phyloP scores from a whole-genome alignment of 2,329 filamentous ascomycete species.

The Sporothrix mexicana region DNA sequence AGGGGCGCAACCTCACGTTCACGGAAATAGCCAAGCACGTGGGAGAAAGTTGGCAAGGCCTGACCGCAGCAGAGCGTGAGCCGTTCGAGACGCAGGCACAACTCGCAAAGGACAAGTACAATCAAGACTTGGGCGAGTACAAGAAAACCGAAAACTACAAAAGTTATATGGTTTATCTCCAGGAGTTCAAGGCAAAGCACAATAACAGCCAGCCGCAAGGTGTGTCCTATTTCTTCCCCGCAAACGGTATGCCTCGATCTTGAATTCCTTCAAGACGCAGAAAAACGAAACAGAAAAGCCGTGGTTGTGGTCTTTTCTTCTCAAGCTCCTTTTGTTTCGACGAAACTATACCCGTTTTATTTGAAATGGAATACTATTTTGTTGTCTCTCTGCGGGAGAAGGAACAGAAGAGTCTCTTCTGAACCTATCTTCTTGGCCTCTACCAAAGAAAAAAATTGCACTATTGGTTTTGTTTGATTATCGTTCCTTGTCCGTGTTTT shows the following conservation, averaged over 20 bases:
- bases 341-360: neutral
- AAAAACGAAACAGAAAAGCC: slow-evolving; percentile 16
- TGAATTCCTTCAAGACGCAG: neutral
- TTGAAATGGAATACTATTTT: slow-evolving; percentile 27
- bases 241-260: slow-evolving; percentile 30
- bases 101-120: slow-evolving; percentile 76
- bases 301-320: neutral
- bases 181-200: slow-evolving; percentile 79
- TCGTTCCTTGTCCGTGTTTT: neutral
- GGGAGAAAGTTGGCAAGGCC: slow-evolving; percentile 79
- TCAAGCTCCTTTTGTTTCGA: slow-evolving; percentile 12
- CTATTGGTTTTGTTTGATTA: slow-evolving; percentile 22
- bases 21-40: slow-evolving; percentile 84
- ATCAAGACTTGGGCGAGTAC: slow-evolving; percentile 73
- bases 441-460: slow-evolving; percentile 4
- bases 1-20: slow-evolving; percentile 77
- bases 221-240: slow-evolving; percentile 44
- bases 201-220: slow-evolving; percentile 59
- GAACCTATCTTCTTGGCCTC: slow-evolving; percentile 13
- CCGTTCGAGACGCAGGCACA: slow-evolving; percentile 74
- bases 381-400: slow-evolving; percentile 20
- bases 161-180: slow-evolving; percentile 73
- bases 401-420: neutral
- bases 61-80: slow-evolving; percentile 71
- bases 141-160: slow-evolving; percentile 76